Base-by-base conservation (phyloP, 306 rosid genomes). In the Begonia peltatifolia region DNA sequence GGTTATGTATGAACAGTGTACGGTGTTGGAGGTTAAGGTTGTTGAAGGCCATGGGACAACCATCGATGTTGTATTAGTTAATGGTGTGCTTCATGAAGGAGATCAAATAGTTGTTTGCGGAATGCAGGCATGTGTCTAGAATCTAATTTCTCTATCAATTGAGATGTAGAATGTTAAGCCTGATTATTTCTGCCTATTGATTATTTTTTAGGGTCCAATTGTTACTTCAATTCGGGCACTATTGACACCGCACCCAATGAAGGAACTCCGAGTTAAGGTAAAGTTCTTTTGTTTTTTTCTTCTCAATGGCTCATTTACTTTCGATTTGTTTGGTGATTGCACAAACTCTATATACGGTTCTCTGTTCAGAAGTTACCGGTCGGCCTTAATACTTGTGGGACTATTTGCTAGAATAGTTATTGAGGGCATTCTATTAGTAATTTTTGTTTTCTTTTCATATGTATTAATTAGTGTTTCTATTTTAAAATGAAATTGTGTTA, bases 21-120 rank as follows among this genome's bases (percentile, higher is more conserved):
- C 99, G 6, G 93, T 92, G 50, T 74, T 92, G 78, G 99, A 92
- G 76, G 94, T 92, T 63, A 83, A 86, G 75, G 99, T 92, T 47
- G 69, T 92, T 66, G 99, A 92, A 75, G 96, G 99, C 25, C 96
- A 78, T 56, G 99, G 99, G 48, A 92, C 99, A 50, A 92, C 99
- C 52, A 92, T 92, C 63, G 99, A 92, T 69, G 99, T 92, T 58
- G 87, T 92, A 54, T 66, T 92, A 62, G 94, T 92, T 53, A 92
- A 92, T 59, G 99, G 99, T 14, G 84, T 86, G 65, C 96, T 86
- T 72, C 96, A 83, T 43, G 99, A 92, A 79, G 99, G 99, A 66
- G 99, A 92, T 69, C 99, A 86, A 64, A 86, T 92, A 50, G 99
- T 92, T 57, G 94, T 92, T 42, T 77, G 96, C 43, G 96, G 96